phyloP scores from a whole-genome alignment of 2,329 filamentous ascomycete species.

The Ophiostoma quercus region DNA sequence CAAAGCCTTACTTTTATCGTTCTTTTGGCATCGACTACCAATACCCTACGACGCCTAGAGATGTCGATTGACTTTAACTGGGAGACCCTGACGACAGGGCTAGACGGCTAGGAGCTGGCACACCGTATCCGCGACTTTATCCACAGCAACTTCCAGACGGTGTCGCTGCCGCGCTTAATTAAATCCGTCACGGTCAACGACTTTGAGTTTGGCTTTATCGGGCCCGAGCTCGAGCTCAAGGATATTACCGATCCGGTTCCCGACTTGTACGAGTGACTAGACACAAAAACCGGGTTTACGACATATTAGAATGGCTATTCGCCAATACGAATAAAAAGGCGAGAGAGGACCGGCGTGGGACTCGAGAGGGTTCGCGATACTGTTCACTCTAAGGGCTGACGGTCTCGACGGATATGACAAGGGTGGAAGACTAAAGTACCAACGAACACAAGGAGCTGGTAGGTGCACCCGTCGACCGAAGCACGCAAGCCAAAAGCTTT shows the following conservation, averaged over 20 bases:
- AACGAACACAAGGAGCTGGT: neutral
- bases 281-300: too few relatives aligned
- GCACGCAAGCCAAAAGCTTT: neutral
- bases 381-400: neutral
- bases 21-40: too few relatives aligned
- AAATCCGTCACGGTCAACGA: conserved; percentile 90
- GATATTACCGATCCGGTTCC: conserved; percentile 93
- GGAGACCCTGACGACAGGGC: conserved; percentile 83
- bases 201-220: conserved; percentile 82
- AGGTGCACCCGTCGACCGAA: neutral
- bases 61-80: conserved; percentile 99
- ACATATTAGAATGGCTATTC: neutral
- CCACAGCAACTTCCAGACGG: conserved; percentile 89
- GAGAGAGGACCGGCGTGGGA: neutral
- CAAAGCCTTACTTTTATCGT: too few relatives aligned
- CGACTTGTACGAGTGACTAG: conserved; percentile 75
- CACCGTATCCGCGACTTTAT: conserved; percentile 87
- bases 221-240: conserved; percentile 85
- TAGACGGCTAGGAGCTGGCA: conserved; percentile 79
- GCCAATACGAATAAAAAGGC: neutral
- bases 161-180: conserved; percentile 89
- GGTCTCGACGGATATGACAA: neutral
- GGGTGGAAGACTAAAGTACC: neutral
- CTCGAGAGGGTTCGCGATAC: neutral
- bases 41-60: too few relatives aligned